Percentiles rank a stretch among this genome's conserved stretches.
Conservation (phyloP, 1,284 basidiomycete species). For the Puccinia horiana region DNA sequence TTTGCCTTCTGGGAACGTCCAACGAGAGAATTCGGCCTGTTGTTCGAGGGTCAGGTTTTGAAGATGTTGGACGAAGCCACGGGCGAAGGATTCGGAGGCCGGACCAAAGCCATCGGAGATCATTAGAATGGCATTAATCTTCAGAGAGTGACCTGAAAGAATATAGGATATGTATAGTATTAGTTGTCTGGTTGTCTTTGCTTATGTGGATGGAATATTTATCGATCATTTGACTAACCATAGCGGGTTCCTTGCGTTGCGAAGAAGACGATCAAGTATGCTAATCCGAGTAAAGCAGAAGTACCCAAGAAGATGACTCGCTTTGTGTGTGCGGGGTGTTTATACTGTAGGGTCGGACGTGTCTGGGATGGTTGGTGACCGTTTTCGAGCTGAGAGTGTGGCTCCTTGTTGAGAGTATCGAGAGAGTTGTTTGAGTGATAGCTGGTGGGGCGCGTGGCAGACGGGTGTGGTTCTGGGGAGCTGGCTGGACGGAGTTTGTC, state of each 20-base stretch:
- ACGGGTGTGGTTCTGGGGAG: neutral
- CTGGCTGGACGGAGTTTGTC: neutral
- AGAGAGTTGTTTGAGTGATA: neutral
- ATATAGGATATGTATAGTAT: neutral
- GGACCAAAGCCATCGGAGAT: conserved; percentile 59
- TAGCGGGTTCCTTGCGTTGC: conserved; percentile 48
- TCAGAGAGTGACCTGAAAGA: conserved; percentile 24
- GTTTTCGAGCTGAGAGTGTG: neutral
- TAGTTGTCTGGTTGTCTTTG: neutral
- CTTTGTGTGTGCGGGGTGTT: conserved; percentile 28
- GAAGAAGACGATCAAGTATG: conserved; percentile 47
- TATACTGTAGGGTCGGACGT: neutral
- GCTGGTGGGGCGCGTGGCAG: neutral
- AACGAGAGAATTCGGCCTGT: conserved; percentile 44
- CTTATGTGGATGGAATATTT: neutral
- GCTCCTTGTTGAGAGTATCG: neutral
- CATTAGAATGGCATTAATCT: conserved; percentile 59
- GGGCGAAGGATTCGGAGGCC: conserved; percentile 57
- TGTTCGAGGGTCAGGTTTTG: conserved; percentile 51
- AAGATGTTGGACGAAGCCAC: conserved; percentile 56
- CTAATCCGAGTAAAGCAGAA: conserved; percentile 24
- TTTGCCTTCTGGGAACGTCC: conserved; percentile 35
- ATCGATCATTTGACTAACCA: conserved; percentile 4
- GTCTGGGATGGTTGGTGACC: neutral
- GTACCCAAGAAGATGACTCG: conserved; percentile 31